phyloP scores from a whole-genome alignment of 257 asterid genomes.

The Ophiorrhiza pumila region DNA sequence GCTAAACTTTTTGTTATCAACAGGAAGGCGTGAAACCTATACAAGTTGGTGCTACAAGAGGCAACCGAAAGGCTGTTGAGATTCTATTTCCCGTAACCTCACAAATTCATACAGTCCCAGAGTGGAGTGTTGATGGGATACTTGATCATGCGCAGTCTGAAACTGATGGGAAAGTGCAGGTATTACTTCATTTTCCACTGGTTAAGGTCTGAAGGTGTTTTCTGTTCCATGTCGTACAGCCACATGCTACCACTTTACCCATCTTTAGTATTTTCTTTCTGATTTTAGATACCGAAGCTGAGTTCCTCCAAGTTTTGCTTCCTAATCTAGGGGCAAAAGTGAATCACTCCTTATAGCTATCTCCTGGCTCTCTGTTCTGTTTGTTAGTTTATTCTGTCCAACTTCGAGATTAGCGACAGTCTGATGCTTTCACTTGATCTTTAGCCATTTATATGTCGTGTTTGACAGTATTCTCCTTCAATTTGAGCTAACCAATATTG shows the following conservation, averaged over 20 bases:
- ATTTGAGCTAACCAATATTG: neutral
- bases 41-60: slow-evolving; percentile 77
- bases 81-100: slow-evolving; percentile 65
- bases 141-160: slow-evolving; percentile 57
- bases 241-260: neutral
- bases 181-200: slow-evolving; percentile 19
- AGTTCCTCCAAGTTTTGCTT: neutral
- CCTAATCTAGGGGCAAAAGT: neutral
- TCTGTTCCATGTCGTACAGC: neutral
- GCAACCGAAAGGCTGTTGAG: slow-evolving; percentile 64
- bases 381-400: neutral
- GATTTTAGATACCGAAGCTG: neutral
- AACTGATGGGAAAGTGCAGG: slow-evolving; percentile 44
- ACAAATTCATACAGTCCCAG: slow-evolving; percentile 38
- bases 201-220: slow-evolving; percentile 10
- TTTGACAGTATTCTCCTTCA: neutral
- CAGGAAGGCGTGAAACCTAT: slow-evolving; percentile 84
- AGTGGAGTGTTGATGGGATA: slow-evolving; percentile 82
- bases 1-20: slow-evolving; percentile 18
- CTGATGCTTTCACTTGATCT: neutral
- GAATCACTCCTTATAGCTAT: neutral
- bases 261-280: neutral
- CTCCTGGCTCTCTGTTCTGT: neutral
- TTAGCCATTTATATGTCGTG: neutral
- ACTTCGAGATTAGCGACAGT: neutral